Percentiles rank a stretch among this genome's conserved stretches.
Evolutionary conservation across 768 basidiomycete genomes (phyloP).

Genomic region (Suillus clintonianus): DNA sequence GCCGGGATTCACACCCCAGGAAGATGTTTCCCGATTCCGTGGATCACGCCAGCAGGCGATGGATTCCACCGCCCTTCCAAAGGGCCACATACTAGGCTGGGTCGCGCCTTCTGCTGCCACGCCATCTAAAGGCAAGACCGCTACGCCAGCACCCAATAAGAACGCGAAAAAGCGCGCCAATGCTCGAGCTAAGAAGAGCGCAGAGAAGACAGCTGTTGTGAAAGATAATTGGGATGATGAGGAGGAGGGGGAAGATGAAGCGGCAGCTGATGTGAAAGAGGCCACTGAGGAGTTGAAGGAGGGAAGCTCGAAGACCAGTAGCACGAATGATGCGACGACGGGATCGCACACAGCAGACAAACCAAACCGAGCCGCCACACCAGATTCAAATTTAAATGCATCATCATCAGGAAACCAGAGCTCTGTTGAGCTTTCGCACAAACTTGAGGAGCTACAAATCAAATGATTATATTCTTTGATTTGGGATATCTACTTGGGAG

Average conservation of each 20-base stretch:
- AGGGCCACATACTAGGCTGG: conserved; percentile 87
- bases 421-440: conserved; percentile 42
- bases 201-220: conserved; percentile 56
- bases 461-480: conserved; percentile 33
- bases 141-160: conserved; percentile 58
- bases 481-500: conserved; percentile 2
- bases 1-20: conserved; percentile 93
- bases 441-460: conserved; percentile 61
- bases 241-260: conserved; percentile 45
- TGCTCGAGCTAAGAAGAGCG: conserved; percentile 65
- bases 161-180: conserved; percentile 84
- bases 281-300: conserved; percentile 25
- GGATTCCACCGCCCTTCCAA: conserved; percentile 64
- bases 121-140: conserved; percentile 30
- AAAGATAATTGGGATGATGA: conserved; percentile 82
- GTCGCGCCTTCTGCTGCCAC: conserved; percentile 55
- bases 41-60: conserved; percentile 73
- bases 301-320: conserved; percentile 22
- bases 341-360: conserved; percentile 27
- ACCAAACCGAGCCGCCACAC: conserved; percentile 19
- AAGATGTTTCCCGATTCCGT: conserved; percentile 87
- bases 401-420: conserved; percentile 3
- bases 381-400: conserved; percentile 12
- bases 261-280: conserved; percentile 17
- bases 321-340: conserved; percentile 12